Evolutionary conservation across 2,329 filamentous ascomycete species (phyloP), one percentile per base, ranked within the genome.

Genomic region (Penicillium italicum): DNA sequence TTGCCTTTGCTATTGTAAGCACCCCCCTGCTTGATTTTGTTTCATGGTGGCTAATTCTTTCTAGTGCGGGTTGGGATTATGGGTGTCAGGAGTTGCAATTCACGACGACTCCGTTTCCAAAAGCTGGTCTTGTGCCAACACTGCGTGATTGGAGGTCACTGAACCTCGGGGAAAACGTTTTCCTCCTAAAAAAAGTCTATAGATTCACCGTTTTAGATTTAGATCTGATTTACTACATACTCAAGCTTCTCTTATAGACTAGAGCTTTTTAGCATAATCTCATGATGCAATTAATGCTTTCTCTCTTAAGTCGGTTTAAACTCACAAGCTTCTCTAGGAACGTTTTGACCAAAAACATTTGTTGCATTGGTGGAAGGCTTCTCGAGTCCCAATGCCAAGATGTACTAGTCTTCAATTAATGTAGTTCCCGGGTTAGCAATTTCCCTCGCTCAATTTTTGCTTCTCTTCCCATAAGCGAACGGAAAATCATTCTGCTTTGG

Each of bases 51-150:
- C 38, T 63, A 49, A 60, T 28, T 20, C n/a, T 37, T n/a, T 40
- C 5, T 18, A 68, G 64, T 68, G 67, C 10, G 66, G 61, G 9
- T 51, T 67, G 50, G 67, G 66, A 42, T 61, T 69, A 1, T 69
- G 57, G 38, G 65, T 67, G 3, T 68, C 67, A 3, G 65, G 63
- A 2, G 62, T 61, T 14, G 65, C 67, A 9, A 67, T 68, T 41
- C 67, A 68, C 53, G 49, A 65, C 7, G 66, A 68, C 49, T 58
- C 65, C 14, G 24, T 33, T 44, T 56, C 56, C n/a, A 53, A 38
- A 31, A 63, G 59, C 43, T 69, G 66, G 59, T 65, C 66, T 9
- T 69, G 66, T 40, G 66, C 64, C 18, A 69, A 67, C 28, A 60
- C 55, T 48, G 62, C 55, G 6, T 66, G 34, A 66, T 55, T 43